phyloP scores from a whole-genome alignment of 2,329 filamentous ascomycete genomes.

The Nectriaceae sp. region DNA sequence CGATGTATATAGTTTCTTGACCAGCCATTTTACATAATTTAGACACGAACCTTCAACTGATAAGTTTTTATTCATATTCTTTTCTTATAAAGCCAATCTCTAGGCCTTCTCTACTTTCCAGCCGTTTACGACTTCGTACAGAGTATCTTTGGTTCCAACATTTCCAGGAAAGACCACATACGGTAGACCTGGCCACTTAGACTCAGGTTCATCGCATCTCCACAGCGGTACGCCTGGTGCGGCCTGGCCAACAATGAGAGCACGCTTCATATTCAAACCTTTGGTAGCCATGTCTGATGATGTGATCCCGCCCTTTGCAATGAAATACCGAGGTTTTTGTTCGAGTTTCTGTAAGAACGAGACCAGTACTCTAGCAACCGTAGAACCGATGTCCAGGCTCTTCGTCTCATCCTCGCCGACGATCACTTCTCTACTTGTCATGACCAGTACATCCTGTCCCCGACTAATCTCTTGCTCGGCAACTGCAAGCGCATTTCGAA shows the following conservation, averaged over 20 bases:
- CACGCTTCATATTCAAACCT: conserved; percentile 53
- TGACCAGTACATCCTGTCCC: conserved; percentile 57
- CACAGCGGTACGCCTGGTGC: conserved; percentile 60
- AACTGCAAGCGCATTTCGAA: conserved; percentile 30
- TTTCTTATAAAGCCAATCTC: not conserved
- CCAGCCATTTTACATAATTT: conserved; percentile 7
- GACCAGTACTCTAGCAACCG: conserved; percentile 53
- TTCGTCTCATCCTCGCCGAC: conserved; percentile 46
- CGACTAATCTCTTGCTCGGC: conserved; percentile 42
- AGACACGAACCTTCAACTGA: not conserved
- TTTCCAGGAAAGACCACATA: conserved; percentile 37
- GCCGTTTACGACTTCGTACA: conserved; percentile 16
- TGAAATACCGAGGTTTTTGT: conserved; percentile 54
- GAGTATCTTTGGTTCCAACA: conserved; percentile 18
- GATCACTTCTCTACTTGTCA: conserved; percentile 59
- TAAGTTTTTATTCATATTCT: not conserved
- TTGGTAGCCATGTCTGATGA: conserved; percentile 61
- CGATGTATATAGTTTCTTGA: conserved; percentile 13
- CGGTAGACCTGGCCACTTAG: conserved; percentile 51
- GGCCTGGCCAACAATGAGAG: conserved; percentile 57
- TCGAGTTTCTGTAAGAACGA: conserved; percentile 48
- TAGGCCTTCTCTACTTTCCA: conserved; percentile 10
- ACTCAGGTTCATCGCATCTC: conserved; percentile 55
- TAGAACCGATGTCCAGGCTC: conserved; percentile 55
- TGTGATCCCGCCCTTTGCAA: conserved; percentile 63